Base-by-base conservation (phyloP, 306 rosid species). In the Malus fusca region DNA sequence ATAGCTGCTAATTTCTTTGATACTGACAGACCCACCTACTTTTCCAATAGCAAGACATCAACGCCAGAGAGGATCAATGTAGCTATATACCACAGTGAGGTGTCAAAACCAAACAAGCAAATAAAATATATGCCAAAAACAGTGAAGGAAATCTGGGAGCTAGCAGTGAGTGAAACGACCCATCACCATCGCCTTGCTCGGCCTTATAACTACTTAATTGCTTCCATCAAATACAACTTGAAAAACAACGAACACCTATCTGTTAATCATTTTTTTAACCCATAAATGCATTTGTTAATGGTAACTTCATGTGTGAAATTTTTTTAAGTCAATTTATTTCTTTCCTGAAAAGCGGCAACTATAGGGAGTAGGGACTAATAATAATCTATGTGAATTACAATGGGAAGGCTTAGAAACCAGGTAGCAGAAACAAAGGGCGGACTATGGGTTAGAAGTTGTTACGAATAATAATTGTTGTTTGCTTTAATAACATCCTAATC, bases 361-460 rank as follows among this genome's bases (percentile, higher is more conserved):
- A 61, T 51, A 17, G 3, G 42, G 10, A 37, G 42, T 37, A 37
- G 42, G 42, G 28, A 12, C 8, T 26, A 28, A 22, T 59, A 28
- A 22, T 59, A 62, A 69, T 35, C 63, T 68, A 75, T 44, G 56
- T 43, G 48, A 68, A 21, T 51, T 67, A 35, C 76, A 78, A 35
- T 76, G 52, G 75, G 77, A 78, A 59, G 30, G 61, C 71, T 68
- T 1, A 26, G 55, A 84, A 88, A 79, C 71, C 90, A 79, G 88
- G 88, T 73, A 75, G 88, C 90, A 46, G 70, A 74, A 88, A 86
- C 92, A 15, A 70, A 84, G 83, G 90, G 89, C 87, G 84, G 88
- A 68, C 69, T 44, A 72, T 61, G 30, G 80, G 65, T 75, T 79
- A 70, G 25, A 60, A 51, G 58, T 64, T 74, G 77, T 71, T 65